Evolutionary conservation across 2,329 filamentous ascomycete genomes (phyloP).

Genomic region (Neopestalotiopsis sp.): DNA sequence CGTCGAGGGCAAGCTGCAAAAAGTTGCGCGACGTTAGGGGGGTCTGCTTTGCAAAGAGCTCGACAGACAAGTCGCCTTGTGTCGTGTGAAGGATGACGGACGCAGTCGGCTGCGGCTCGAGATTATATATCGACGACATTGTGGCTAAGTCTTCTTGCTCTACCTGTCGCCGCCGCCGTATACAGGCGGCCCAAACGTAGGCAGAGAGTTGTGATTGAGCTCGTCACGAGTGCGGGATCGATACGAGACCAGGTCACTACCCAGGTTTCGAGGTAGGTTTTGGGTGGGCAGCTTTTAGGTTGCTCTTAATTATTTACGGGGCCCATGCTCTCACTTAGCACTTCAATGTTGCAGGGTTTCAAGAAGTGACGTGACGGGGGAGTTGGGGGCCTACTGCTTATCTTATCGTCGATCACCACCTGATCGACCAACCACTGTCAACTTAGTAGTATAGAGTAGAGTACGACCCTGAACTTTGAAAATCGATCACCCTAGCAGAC

Average conservation of each 20-base stretch:
- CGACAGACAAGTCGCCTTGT: slow-evolving; percentile 84
- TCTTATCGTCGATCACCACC: too few species aligned
- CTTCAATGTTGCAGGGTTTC: too few species aligned
- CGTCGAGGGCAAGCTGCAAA: slow-evolving; percentile 90
- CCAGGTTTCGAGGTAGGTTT: background rate
- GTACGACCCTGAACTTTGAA: too few species aligned
- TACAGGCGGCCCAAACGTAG: background rate
- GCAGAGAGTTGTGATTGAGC: background rate
- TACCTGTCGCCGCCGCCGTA: background rate
- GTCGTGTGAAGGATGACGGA: slow-evolving; percentile 92
- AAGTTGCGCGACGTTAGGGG: slow-evolving; percentile 94
- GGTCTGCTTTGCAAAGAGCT: slow-evolving; percentile 94
- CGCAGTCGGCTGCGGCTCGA: slow-evolving; percentile 91
- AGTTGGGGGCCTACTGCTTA: too few species aligned
- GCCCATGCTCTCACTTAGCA: background rate
- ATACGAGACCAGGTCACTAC: background rate
- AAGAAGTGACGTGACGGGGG: too few species aligned
- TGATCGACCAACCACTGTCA: too few species aligned
- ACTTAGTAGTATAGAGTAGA: too few species aligned
- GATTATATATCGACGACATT: slow-evolving; percentile 93
- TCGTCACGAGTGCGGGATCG: background rate
- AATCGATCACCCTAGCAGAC: too few species aligned
- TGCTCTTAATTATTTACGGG: background rate
- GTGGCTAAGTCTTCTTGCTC: background rate
- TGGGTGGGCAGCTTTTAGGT: background rate